Evolutionary conservation across 805 yeast species (phyloP).

Genomic region (Babjeviella inositovora): DNA sequence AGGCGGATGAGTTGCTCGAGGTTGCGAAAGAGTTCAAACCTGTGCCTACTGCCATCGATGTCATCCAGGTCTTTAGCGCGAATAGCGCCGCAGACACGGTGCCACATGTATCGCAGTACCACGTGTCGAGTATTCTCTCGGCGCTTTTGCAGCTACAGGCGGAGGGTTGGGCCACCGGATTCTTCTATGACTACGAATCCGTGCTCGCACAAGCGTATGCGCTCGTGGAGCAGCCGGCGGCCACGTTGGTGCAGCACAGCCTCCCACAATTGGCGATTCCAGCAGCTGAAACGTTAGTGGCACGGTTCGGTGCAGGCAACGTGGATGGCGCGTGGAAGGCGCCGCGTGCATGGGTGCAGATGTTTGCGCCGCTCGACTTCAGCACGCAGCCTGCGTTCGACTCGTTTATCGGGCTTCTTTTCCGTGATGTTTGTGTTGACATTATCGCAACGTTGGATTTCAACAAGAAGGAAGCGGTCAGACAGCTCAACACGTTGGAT

Average conservation of each 20-base stretch:
- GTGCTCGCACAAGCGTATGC: no score
- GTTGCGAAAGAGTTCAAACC: constrained; percentile 22
- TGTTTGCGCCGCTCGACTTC: constrained; percentile 36
- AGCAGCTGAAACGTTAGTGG: constrained; percentile 13
- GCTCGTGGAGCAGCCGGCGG: no score
- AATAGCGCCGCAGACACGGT: no score
- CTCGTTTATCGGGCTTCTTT: constrained; percentile 37
- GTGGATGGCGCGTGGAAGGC: constrained; percentile 54
- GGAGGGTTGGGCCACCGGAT: no score
- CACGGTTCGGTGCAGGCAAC: constrained; percentile 19
- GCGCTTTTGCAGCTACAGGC: no score
- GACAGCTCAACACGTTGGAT: constrained; percentile 65
- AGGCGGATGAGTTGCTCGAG: constrained; percentile 27
- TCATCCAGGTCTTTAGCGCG: no score
- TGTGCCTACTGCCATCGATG: no score
- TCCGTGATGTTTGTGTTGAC: constrained; percentile 67
- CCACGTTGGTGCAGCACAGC: no score
- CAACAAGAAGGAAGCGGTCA: constrained; percentile 76
- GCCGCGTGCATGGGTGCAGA: constrained; percentile 46
- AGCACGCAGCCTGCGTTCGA: constrained; percentile 49
- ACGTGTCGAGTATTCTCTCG: no score
- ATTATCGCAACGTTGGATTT: constrained; percentile 69
- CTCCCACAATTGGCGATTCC: constrained; percentile 13
- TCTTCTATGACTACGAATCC: no score
- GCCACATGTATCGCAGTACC: no score